Evolutionary conservation across 768 basidiomycete genomes (phyloP), one percentile per base, ranked within the genome.

Genomic region (Xerocomus potaroensis): DNA sequence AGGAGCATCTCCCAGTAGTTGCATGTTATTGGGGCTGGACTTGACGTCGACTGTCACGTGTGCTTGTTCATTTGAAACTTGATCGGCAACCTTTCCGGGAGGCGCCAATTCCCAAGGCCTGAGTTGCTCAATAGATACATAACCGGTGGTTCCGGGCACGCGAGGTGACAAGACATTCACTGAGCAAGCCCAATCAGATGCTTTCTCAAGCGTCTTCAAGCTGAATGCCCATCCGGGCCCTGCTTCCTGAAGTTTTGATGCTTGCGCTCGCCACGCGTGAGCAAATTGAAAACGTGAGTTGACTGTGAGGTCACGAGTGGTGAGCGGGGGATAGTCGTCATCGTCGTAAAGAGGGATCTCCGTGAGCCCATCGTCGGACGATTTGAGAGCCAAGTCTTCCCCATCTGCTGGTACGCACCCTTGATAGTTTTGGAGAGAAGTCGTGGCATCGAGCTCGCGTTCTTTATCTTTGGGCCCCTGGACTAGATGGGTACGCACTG

Each of bases 271-370:
- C 60, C 55, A 64, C 24, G 41, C 38, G 6, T 49, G 45, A 41
- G 52, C 45, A 34, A 63, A 63, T 4, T 51, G 46, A 30, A 63
- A 63, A 19, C 62, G 62, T 9, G 61, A 33, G 32, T 65, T 63
- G 26, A 30, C 41, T 3, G 23, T 35, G 18, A 64, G 51, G 31
- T 50, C 53, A 22, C 39, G 23, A n/a, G 49, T 4, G 11, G 50
- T 48, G 24, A 63, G 49, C 9, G 45, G 48, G 16, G 60, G 53
- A 37, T 55, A 54, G 5, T 23, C 22, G 19, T 65, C 58, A 0
- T 49, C 48, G 4, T 58, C 47, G 2, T 40, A 1, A 11, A 64
- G 50, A 21, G 56, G 58, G 9, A 65, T 40, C 12, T 37, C 10
- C 3, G 21, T 38, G 18, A 40, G 45, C 16, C 42, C 36, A 22